phyloP scores from a whole-genome alignment of 306 rosid species.

The Mimosa bimucronata region DNA sequence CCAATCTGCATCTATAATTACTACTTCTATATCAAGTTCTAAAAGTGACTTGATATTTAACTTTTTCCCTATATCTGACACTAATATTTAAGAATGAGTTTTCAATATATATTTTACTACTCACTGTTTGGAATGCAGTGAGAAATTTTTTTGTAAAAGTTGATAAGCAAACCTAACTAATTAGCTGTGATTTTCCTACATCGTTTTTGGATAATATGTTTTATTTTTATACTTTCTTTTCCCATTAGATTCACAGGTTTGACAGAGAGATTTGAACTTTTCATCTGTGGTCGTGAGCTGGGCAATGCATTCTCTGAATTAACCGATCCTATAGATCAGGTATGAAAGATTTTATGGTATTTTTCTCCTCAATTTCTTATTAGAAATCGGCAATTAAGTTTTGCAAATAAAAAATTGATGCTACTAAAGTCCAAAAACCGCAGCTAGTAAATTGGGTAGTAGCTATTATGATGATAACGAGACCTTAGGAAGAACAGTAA shows the following conservation, averaged over 20 bases:
- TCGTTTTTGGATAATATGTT: conserved; percentile 26
- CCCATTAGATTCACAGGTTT: conserved; percentile 70
- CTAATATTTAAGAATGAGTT: conserved; percentile 25
- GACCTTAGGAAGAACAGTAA: conserved; percentile 6
- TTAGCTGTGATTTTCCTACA: conserved; percentile 10
- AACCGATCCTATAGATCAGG: conserved; percentile 98
- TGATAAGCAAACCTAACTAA: conserved; percentile 24
- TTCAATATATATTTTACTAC: conserved; percentile 2
- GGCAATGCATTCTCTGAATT: conserved; percentile 97
- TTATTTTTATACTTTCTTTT: conserved; percentile 40
- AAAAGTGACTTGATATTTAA: background rate
- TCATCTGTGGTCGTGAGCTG: conserved; percentile 95
- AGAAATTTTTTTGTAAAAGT: background rate
- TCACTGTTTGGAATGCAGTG: conserved; percentile 17
- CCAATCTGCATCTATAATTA: too few species aligned
- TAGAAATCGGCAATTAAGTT: background rate
- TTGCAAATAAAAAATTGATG: background rate
- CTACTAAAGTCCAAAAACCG: background rate
- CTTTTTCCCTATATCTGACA: conserved; percentile 6
- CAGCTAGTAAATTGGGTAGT: background rate
- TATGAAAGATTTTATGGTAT: conserved; percentile 34
- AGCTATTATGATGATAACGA: background rate
- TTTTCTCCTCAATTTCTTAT: background rate
- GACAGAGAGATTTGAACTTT: conserved; percentile 95
- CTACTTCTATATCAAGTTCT: too few species aligned